Percentiles rank a stretch among this genome's conserved stretches.
phyloP scores from a whole-genome alignment of 2,329 filamentous ascomycete genomes.

The Monilinia laxa region DNA sequence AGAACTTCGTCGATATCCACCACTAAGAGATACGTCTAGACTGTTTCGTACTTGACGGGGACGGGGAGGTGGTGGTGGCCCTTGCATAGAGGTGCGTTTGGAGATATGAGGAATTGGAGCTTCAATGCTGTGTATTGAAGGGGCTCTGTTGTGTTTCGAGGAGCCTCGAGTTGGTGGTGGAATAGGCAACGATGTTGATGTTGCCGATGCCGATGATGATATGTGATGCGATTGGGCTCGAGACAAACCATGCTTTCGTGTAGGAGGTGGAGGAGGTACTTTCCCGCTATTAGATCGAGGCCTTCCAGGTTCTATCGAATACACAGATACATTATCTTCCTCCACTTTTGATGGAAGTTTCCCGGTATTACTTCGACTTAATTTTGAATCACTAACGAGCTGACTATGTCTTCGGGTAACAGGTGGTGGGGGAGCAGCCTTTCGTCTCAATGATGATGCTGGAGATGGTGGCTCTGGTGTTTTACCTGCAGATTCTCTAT shows the following conservation, averaged over 20 bases:
- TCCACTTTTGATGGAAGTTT: slow-evolving; percentile 37
- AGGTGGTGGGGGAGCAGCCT: slow-evolving; percentile 45
- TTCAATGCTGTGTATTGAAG: slow-evolving; percentile 36
- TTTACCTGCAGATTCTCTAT: slow-evolving; percentile 54
- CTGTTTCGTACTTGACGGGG: slow-evolving; percentile 44
- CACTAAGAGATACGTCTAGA: slow-evolving; percentile 31
- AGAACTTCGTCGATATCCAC: slow-evolving; percentile 33
- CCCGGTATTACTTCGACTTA: slow-evolving; percentile 30
- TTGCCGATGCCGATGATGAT: slow-evolving; percentile 33
- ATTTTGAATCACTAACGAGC: slow-evolving; percentile 35
- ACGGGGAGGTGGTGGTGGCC: slow-evolving; percentile 43
- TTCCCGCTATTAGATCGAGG: slow-evolving; percentile 29
- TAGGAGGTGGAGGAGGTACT: slow-evolving; percentile 41
- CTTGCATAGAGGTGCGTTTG: slow-evolving; percentile 35
- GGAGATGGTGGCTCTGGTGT: slow-evolving; percentile 47
- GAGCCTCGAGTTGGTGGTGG: slow-evolving; percentile 43
- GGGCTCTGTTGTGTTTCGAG: slow-evolving; percentile 32
- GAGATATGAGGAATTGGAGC: slow-evolving; percentile 18
- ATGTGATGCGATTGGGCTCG: slow-evolving; percentile 31
- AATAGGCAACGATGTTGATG: slow-evolving; percentile 43
- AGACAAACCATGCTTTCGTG: slow-evolving; percentile 35
- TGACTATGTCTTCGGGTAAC: slow-evolving; percentile 41
- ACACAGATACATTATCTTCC: slow-evolving; percentile 32
- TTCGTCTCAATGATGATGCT: slow-evolving; percentile 38
- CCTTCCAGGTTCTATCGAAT: slow-evolving; percentile 26